phyloP scores from a whole-genome alignment of 2,329 filamentous ascomycete species.

The Apiospora phragmitis region DNA sequence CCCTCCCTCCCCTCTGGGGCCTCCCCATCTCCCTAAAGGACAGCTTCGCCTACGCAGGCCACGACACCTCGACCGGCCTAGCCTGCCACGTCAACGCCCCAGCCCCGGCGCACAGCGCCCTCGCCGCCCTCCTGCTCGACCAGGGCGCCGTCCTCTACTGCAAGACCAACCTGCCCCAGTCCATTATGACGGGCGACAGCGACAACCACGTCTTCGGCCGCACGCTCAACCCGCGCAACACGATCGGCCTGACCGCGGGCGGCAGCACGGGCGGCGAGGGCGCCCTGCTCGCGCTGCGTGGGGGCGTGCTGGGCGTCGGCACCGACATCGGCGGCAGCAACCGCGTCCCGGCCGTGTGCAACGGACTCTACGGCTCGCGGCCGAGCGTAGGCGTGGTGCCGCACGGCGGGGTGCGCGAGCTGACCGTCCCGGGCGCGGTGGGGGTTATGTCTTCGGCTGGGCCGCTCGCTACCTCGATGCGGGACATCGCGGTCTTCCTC shows the following conservation, averaged over 20 bases:
- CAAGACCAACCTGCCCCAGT: slow-evolving; percentile 46
- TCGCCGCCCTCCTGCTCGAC: slow-evolving; percentile 48
- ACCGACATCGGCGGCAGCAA: slow-evolving; percentile 54
- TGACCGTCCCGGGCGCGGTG: slow-evolving; percentile 60
- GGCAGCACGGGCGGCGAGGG: slow-evolving; percentile 27
- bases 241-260: slow-evolving; percentile 42
- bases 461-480: slow-evolving; percentile 54
- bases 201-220: slow-evolving; percentile 53
- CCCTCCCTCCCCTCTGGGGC: slow-evolving; percentile 23
- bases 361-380: slow-evolving; percentile 50
- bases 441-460: slow-evolving; percentile 65
- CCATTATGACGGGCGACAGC: slow-evolving; percentile 46
- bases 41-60: slow-evolving; percentile 55
- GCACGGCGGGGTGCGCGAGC: slow-evolving; percentile 59
- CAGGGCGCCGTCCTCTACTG: slow-evolving; percentile 54
- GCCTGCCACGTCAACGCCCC: slow-evolving; percentile 49
- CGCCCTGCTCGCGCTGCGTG: slow-evolving; percentile 23
- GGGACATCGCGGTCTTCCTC: slow-evolving; percentile 50
- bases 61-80: slow-evolving; percentile 55
- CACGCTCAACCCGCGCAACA: slow-evolving; percentile 45
- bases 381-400: slow-evolving; percentile 48
- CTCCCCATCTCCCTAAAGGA: slow-evolving; percentile 50
- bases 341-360: slow-evolving; percentile 47
- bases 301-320: slow-evolving; percentile 45
- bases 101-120: slow-evolving; percentile 46